Percentiles rank a stretch among this genome's conserved stretches.
Evolutionary conservation across 179 eudicot species (phyloP).

Genomic region (Beta corolliflora): DNA sequence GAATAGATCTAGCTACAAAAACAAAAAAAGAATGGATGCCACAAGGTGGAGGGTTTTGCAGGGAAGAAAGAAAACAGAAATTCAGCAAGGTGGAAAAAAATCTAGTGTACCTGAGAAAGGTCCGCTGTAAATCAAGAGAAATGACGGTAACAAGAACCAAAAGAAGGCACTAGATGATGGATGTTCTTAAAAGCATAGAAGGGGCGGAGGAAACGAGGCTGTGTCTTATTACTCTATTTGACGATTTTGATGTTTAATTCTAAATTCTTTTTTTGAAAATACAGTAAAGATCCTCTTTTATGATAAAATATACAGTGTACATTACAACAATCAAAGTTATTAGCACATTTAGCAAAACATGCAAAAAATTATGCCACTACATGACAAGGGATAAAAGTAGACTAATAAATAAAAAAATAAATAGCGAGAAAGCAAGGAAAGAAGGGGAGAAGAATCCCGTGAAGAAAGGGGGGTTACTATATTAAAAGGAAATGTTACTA

Average conservation of each 20-base stretch:
- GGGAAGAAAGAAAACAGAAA: background rate
- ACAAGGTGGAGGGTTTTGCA: background rate
- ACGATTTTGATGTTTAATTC: background rate
- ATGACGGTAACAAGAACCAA: conserved; percentile 3
- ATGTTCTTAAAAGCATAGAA: conserved; percentile 5
- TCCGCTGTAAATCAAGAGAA: background rate
- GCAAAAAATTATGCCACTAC: conserved; percentile 8
- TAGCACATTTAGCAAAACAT: background rate
- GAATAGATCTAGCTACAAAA: conserved; percentile 4
- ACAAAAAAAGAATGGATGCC: background rate
- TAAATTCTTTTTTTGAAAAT: background rate
- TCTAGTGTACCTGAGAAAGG: conserved; percentile 13
- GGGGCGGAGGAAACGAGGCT: background rate
- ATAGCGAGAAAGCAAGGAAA: background rate
- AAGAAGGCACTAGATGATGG: conserved; percentile 9
- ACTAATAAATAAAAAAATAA: background rate
- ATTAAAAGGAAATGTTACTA: conserved; percentile 19
- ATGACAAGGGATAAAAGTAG: background rate
- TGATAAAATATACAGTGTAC: conserved; percentile 16
- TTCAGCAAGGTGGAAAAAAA: background rate
- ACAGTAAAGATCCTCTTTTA: background rate
- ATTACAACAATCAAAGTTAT: background rate
- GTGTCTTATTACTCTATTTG: conserved; percentile 1
- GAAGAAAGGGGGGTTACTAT: conserved; percentile 11
- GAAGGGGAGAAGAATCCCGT: background rate